Percentiles rank a stretch among this genome's conserved stretches.
These are phyloP conservation scores for Fraxinus quadrangulata DNA, from an alignment of 257 asterid genomes.

Conservation along the genomic window DNA sequence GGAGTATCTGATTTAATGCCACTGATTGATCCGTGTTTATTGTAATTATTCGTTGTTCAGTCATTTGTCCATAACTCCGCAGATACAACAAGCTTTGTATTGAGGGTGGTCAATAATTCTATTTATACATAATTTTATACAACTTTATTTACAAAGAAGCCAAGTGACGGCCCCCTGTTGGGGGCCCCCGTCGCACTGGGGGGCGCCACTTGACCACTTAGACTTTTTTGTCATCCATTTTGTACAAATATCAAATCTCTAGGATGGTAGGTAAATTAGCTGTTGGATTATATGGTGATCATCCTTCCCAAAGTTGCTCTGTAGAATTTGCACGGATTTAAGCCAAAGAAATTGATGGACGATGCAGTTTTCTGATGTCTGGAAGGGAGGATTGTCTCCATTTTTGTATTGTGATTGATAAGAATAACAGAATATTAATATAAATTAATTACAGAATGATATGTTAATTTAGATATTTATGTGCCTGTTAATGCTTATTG, in stretches of 20 bases:
- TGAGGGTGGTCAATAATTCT: neutral
- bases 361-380: conserved; percentile 29
- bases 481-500: neutral
- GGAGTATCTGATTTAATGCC: too few species aligned
- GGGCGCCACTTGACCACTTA: too few species aligned
- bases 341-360: conserved; percentile 6
- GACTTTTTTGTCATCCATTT: too few species aligned
- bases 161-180: too few species aligned
- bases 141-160: too few species aligned
- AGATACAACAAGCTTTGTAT: neutral
- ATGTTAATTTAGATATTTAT: too few species aligned
- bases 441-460: neutral
- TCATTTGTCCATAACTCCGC: too few species aligned
- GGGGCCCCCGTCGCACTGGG: too few species aligned
- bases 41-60: too few species aligned
- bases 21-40: too few species aligned
- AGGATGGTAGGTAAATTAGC: conserved; percentile 19
- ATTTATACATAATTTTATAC: too few species aligned
- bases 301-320: conserved; percentile 18
- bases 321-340: neutral
- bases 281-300: conserved; percentile 3
- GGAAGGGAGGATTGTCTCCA: conserved; percentile 27
- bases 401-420: conserved; percentile 25
- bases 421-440: conserved; percentile 15
- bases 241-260: too few species aligned